Percentiles rank a stretch among this genome's conserved stretches.
Conservation (phyloP, 345 rosid species). For the Turritis glabra region DNA sequence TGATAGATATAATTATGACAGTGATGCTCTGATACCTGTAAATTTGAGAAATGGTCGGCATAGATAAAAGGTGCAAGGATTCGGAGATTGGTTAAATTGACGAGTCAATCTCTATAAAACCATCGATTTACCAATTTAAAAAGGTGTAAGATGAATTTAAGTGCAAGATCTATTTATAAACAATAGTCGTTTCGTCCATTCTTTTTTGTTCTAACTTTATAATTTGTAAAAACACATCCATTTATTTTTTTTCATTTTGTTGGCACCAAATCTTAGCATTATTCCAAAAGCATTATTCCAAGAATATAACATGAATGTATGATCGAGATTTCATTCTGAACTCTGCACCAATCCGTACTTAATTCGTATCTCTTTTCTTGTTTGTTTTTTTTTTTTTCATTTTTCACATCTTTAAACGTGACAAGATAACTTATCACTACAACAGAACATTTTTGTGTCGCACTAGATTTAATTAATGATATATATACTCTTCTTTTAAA, state of each 20-base stretch:
- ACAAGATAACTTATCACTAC: constrained; percentile 35
- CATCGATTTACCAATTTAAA: constrained; percentile 2
- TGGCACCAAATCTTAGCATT: constrained; percentile 35
- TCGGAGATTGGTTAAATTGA: constrained; percentile 14
- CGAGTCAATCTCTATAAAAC: constrained; percentile 15
- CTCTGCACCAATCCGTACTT: constrained; percentile 36
- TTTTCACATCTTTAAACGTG: constrained; percentile 22
- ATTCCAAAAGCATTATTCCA: constrained; percentile 37
- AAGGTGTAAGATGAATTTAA: constrained; percentile 17
- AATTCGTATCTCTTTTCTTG: constrained; percentile 20
- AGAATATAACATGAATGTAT: constrained; percentile 39
- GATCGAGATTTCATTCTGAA: constrained; percentile 32
- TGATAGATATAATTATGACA: neutral
- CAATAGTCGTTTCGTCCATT: constrained; percentile 34
- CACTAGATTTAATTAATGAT: neutral
- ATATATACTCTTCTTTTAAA: neutral
- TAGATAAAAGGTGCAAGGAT: neutral
- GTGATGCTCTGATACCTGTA: neutral
- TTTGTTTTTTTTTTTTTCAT: neutral
- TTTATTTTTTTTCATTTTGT: constrained; percentile 1
- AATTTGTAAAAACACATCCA: constrained; percentile 4
- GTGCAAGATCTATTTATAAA: constrained; percentile 25
- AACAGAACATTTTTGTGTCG: constrained; percentile 20
- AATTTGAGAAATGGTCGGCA: constrained; percentile 16
- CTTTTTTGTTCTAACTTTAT: constrained; percentile 22